Conservation (phyloP, 2,329 filamentous ascomycete genomes). For the Trichoderma sp. region DNA sequence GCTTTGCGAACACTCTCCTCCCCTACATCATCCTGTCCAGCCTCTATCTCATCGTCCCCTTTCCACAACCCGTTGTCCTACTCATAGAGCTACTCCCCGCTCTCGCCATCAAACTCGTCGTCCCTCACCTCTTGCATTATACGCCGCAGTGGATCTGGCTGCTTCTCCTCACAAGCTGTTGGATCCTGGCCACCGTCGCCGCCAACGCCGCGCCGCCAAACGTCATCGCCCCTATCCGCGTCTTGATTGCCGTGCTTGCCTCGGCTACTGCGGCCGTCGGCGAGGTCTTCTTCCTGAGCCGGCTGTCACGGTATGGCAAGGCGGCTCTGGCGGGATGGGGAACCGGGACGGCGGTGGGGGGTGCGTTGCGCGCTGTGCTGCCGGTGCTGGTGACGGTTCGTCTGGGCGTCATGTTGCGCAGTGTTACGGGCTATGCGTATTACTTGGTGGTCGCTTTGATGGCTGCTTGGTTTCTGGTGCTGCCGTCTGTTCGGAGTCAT, state of each 20-base stretch:
- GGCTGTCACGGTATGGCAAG: constrained; percentile 38
- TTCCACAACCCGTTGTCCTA: constrained; percentile 1
- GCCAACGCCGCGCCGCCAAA: constrained; percentile 35
- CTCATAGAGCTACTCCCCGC: constrained; percentile 34
- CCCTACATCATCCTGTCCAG: constrained; percentile 17
- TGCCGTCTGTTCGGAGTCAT: neutral
- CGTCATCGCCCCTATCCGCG: constrained; percentile 38
- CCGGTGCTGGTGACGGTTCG: neutral
- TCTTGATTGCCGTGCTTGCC: constrained; percentile 38
- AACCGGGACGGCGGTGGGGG: constrained; percentile 39
- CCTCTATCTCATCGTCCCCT: constrained; percentile 19
- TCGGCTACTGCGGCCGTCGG: constrained; percentile 37
- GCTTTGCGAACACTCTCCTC: constrained; percentile 11
- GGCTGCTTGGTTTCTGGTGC: neutral
- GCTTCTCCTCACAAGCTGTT: constrained; percentile 35
- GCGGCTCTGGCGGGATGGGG: constrained; percentile 43
- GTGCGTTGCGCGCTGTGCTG: constrained; percentile 27
- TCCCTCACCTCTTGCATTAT: constrained; percentile 37
- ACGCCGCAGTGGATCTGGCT: constrained; percentile 38
- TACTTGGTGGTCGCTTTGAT: neutral
- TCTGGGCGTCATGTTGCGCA: neutral
- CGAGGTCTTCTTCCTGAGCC: constrained; percentile 41
- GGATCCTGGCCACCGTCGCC: constrained; percentile 29
- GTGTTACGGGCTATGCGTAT: neutral
- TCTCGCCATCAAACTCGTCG: constrained; percentile 36